Percentiles rank a stretch among this genome's conserved stretches.
Conservation (phyloP, 202 grass and related monocot genomes). For the Cymbopogon flexuosus region DNA sequence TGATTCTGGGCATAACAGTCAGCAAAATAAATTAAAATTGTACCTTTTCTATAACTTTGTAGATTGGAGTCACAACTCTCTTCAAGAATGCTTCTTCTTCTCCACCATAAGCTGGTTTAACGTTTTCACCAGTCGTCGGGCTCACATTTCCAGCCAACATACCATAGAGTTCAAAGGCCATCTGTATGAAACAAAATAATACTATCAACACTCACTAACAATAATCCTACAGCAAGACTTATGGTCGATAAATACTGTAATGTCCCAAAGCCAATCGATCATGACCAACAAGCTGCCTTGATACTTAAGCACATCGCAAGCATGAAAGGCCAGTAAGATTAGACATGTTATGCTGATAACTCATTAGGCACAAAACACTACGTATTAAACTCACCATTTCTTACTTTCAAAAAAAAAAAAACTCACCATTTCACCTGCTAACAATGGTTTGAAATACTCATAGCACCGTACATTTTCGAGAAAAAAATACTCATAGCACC, state of each 20-base stretch:
- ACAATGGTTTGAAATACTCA: not conserved
- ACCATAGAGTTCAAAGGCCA: constrained; percentile 95
- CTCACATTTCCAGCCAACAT: constrained; percentile 94
- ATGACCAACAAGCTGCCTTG: not conserved
- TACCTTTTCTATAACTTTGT: constrained; percentile 73
- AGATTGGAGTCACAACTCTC: constrained; percentile 92
- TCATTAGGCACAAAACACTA: not conserved
- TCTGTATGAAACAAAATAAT: constrained; percentile 40
- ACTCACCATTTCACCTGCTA: not conserved
- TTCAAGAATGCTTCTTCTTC: constrained; percentile 75
- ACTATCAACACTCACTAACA: not conserved
- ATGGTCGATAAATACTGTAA: constrained; percentile 10
- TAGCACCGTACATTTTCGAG: too few relatives aligned
- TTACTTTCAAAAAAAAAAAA: too few relatives aligned
- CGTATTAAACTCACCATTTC: not conserved
- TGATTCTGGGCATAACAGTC: not conserved
- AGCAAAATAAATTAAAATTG: not conserved
- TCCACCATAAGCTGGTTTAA: constrained; percentile 86
- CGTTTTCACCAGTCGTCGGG: constrained; percentile 83
- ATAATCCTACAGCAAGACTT: not conserved
- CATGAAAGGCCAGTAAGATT: not conserved
- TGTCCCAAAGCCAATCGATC: constrained; percentile 10
- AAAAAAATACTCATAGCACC: not conserved
- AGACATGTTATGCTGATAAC: not conserved
- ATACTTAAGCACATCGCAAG: not conserved